These are phyloP conservation scores for Globisporangium cylindrosporum DNA, from an alignment of 352 stramenopile species.

Conservation along the genomic window DNA sequence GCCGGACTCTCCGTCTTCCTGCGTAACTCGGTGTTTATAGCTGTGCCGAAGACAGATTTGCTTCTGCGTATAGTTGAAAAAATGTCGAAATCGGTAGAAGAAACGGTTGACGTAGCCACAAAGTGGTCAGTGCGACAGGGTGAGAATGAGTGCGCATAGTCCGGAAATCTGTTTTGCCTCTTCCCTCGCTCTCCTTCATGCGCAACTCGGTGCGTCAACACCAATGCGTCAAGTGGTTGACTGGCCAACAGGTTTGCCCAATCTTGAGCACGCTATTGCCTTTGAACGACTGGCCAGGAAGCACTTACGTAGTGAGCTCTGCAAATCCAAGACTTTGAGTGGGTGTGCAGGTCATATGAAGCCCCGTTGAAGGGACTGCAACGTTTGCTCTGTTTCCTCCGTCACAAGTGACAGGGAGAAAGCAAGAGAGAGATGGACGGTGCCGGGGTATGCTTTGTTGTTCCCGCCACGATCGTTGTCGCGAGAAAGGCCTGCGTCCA, in stretches of 20 bases:
- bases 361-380: background rate
- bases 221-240: background rate
- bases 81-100: background rate
- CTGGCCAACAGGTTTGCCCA: background rate
- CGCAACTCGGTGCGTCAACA: background rate
- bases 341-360: background rate
- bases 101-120: background rate
- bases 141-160: background rate
- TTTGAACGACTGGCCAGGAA: constrained; percentile 1
- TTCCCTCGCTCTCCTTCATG: background rate
- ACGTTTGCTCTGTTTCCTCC: background rate
- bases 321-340: background rate
- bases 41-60: background rate
- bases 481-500: constrained; percentile 8
- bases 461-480: background rate
- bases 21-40: background rate
- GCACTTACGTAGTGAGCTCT: background rate
- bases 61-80: background rate
- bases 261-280: background rate
- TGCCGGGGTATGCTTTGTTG: background rate
- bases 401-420: background rate
- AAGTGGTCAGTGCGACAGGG: background rate
- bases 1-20: background rate
- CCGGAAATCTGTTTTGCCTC: constrained; percentile 6
- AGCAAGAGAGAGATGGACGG: background rate